Conservation (phyloP, 2,329 filamentous ascomycete species). For the Coniochaeta hoffmannii region DNA sequence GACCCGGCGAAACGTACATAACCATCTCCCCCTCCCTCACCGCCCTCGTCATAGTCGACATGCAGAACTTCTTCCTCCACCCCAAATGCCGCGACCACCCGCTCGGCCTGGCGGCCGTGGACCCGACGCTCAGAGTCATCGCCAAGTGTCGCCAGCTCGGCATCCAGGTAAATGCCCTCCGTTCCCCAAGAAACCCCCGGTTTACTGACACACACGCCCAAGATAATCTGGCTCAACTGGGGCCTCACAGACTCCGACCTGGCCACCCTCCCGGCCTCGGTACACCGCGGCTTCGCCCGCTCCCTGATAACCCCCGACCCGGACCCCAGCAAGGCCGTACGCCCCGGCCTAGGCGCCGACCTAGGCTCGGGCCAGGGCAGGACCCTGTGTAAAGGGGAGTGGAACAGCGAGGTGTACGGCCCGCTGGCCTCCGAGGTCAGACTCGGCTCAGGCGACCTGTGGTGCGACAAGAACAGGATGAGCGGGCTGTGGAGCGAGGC, state of each 20-base stretch:
- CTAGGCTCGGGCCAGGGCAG: conserved; percentile 34
- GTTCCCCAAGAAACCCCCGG: too few species aligned
- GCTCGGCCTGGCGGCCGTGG: conserved; percentile 4
- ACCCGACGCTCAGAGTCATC: conserved; percentile 31
- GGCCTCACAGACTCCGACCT: conserved; percentile 46
- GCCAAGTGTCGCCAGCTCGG: conserved; percentile 39
- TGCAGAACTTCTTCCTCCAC: conserved; percentile 11
- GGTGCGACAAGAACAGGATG: conserved; percentile 48
- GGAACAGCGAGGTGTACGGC: conserved; percentile 7
- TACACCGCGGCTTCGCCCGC: conserved; percentile 39
- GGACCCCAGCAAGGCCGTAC: conserved; percentile 7
- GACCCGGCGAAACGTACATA: neutral
- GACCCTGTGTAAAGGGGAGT: conserved; percentile 23
- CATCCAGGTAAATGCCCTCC: conserved; percentile 27
- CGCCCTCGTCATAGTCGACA: conserved; percentile 9
- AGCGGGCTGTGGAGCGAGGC: conserved; percentile 44
- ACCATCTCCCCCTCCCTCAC: conserved; percentile 5
- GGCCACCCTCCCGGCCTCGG: conserved; percentile 38
- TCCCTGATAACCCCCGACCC: conserved; percentile 18
- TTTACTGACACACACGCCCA: conserved; percentile 7
- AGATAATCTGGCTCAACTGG: conserved; percentile 50
- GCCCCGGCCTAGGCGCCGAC: conserved; percentile 36
- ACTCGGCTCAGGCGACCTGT: neutral
- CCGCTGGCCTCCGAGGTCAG: neutral
- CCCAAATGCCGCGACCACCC: conserved; percentile 3